Evolutionary conservation across 768 basidiomycete genomes (phyloP), one percentile per base, ranked within the genome.

Genomic region (Cyclocybe aegerita): DNA sequence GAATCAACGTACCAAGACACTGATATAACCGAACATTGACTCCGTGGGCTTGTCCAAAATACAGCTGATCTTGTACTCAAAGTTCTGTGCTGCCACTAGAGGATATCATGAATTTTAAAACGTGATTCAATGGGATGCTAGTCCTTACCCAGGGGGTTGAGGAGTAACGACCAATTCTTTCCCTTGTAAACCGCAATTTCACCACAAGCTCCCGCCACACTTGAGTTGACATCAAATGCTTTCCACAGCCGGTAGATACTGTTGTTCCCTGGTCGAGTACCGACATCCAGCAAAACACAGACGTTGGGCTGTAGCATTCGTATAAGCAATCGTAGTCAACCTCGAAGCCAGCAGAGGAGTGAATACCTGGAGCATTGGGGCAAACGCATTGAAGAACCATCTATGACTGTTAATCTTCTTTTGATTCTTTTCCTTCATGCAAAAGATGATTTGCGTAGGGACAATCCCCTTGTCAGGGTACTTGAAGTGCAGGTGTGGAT

Each of bases 351-450:
- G 14, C 9, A 14, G 12, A 23, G 23, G 23, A 23, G 23, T 4
- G 38, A 78, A n/a, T 37, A 88, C 90, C 70, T 90, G 88, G 29
- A 98, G 68, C 65, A 95, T 73, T 0, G 86, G 78, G 0, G 81
- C 89, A 64, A 98, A 90, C 0, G 93, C 95, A 64, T 97, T 98
- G 70, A 98, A 97, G 68, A 95, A 96, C 95, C 95, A 98, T 42
- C 95, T 77, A 61, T 97, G 94, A 41, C 88, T 91, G 65, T 97
- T 98, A 63, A 98, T 95, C 73, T 98, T 97, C 76, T 95, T 94
- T 64, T 92, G 88, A 64, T 96, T 98, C 74, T 84, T 90, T 73
- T 95, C 93, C 73, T 93, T 91, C 74, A 90, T 78, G 64, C 86
- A 90, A 64, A 91, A 91, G 31, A 98, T 85, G 43, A 91, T 93